phyloP scores from a whole-genome alignment of 2,329 filamentous ascomycete genomes.

The Pseudophaeomoniella oleicola region DNA sequence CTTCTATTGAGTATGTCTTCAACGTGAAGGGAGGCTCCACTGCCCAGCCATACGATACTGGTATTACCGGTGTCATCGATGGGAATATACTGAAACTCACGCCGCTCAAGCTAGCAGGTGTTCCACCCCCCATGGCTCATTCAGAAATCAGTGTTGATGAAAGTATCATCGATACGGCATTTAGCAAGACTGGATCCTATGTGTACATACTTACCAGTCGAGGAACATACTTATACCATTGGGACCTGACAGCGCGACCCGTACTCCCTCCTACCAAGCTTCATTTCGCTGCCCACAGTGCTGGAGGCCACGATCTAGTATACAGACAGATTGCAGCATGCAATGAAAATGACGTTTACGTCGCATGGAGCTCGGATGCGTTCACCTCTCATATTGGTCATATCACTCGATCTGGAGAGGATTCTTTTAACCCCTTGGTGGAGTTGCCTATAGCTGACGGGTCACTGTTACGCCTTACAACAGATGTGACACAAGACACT shows the following conservation, averaged over 20 bases:
- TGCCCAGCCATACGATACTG: conserved; percentile 58
- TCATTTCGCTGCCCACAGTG: neutral
- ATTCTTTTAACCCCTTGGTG: neutral
- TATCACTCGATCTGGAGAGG: neutral
- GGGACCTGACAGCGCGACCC: conserved; percentile 36
- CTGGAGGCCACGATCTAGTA: neutral
- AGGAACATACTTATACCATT: conserved; percentile 55
- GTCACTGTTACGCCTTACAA: neutral
- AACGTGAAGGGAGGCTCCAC: conserved; percentile 55
- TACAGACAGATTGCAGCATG: neutral
- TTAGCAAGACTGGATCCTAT: conserved; percentile 48
- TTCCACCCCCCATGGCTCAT: conserved; percentile 86
- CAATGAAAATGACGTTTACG: neutral
- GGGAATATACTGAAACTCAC: conserved; percentile 70
- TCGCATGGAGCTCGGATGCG: neutral
- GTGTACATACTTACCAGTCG: conserved; percentile 59
- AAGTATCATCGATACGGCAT: conserved; percentile 58
- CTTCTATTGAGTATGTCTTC: conserved; percentile 23
- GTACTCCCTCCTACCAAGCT: neutral
- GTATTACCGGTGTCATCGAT: conserved; percentile 71
- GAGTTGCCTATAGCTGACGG: neutral
- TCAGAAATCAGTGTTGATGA: conserved; percentile 52
- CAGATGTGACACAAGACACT: neutral
- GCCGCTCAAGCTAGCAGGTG: conserved; percentile 65
- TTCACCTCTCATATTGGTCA: neutral